Evolutionary conservation across 2,329 filamentous ascomycete species (phyloP).

Genomic region (Purpureocillium lavendulum): DNA sequence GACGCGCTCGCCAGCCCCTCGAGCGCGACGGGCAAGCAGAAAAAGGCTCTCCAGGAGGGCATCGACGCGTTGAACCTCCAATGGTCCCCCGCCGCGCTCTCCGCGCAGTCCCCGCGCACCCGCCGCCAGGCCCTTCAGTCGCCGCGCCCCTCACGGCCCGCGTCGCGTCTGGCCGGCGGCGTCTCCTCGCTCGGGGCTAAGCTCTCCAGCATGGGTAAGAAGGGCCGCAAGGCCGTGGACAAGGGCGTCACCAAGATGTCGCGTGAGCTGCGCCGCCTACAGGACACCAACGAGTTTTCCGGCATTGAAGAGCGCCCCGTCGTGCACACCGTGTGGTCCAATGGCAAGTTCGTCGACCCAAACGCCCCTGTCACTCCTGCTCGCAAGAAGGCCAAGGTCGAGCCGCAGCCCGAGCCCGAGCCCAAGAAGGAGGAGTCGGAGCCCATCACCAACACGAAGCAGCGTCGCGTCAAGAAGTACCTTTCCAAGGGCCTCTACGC

Average conservation of each 20-base stretch:
- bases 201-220: constrained; percentile 50
- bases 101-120: constrained; percentile 18
- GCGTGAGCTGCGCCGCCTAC: constrained; percentile 51
- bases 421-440: constrained; percentile 29
- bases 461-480: constrained; percentile 62
- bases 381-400: constrained; percentile 24
- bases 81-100: constrained; percentile 31
- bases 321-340: constrained; percentile 53
- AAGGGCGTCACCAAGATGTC: constrained; percentile 37
- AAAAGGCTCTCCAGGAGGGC: constrained; percentile 4
- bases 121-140: constrained; percentile 22
- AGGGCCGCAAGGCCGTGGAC: constrained; percentile 45
- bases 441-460: constrained; percentile 25
- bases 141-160: constrained; percentile 27
- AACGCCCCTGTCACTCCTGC: constrained; percentile 29
- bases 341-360: constrained; percentile 51
- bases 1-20: constrained; percentile 11
- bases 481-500: constrained; percentile 77
- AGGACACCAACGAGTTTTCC: constrained; percentile 55
- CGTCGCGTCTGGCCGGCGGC: constrained; percentile 28
- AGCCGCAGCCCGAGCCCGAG: constrained; percentile 19
- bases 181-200: constrained; percentile 37
- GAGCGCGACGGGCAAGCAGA: constrained; percentile 7
- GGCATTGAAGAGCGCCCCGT: constrained; percentile 51
- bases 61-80: constrained; percentile 39